A percentile compares a stretch with the other conserved stretches of the same genome.
Conservation (phyloP, 2,329 filamentous ascomycete species). For the Cadophora gregata region DNA sequence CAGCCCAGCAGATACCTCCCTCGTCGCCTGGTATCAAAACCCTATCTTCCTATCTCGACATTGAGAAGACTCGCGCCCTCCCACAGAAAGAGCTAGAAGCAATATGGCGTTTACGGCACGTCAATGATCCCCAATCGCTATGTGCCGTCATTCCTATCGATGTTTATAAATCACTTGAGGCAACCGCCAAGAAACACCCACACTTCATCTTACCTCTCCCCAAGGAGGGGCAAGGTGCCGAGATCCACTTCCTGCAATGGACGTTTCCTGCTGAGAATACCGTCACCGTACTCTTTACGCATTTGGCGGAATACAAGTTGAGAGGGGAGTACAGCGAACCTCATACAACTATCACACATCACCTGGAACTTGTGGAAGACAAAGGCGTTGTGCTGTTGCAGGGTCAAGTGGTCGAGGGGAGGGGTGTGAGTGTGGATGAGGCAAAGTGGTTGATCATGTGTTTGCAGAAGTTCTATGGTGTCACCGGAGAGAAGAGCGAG, state of each 20-base stretch:
- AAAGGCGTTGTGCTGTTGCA: constrained; percentile 87
- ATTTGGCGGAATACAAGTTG: constrained; percentile 90
- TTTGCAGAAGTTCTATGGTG: constrained; percentile 90
- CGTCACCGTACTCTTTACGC: constrained; percentile 87
- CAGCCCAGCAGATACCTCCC: constrained; percentile 38
- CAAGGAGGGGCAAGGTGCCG: constrained; percentile 71
- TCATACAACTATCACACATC: constrained; percentile 93
- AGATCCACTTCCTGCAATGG: constrained; percentile 98
- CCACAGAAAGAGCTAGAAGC: constrained; percentile 82
- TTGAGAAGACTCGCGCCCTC: constrained; percentile 76
- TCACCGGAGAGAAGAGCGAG: constrained; percentile 58
- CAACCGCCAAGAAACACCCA: constrained; percentile 75
- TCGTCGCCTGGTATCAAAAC: constrained; percentile 55
- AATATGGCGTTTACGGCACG: constrained; percentile 90
- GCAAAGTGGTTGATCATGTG: constrained; percentile 92
- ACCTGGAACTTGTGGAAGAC: constrained; percentile 76
- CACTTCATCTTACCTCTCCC: constrained; percentile 91
- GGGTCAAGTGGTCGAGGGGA: constrained; percentile 76
- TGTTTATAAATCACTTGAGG: constrained; percentile 76
- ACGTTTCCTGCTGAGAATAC: constrained; percentile 77
- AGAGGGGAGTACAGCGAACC: constrained; percentile 88
- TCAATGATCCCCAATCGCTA: constrained; percentile 73
- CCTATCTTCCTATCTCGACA: constrained; percentile 74
- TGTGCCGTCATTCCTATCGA: constrained; percentile 79
- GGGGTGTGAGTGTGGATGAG: constrained; percentile 79